Base-by-base conservation (phyloP, 176 grass and related monocot species). In the Ensete glaucum region DNA sequence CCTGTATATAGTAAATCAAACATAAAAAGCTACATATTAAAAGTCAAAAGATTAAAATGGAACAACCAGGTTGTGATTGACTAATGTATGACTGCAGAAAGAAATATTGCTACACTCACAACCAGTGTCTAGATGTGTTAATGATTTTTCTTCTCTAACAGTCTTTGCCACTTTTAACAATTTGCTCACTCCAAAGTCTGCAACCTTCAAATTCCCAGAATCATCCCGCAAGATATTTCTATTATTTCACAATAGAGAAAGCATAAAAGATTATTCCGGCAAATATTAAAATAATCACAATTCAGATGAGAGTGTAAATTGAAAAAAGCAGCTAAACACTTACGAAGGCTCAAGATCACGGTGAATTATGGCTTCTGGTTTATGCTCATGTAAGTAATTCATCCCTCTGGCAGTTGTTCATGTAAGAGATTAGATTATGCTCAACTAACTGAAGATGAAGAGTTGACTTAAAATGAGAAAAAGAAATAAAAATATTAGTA, bases 321-420 rank as follows among this genome's bases (percentile, higher is more conserved):
- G 43, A 77, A 62, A 66, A 23, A 13, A 78, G 14, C 62, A 79
- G 19, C 24, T 53, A 51, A 76, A 72, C 60, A 89, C 95, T 99
- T 82, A 99, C 95, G 95, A 91, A 73, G 95, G 90, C 76, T 99
- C 95, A 85, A 99, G 90, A 74, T 99, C 95, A 82, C 90, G 90
- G 74, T 99, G 95, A 80, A 99, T 99, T 67, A 99, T 91, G 58
- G 82, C 90, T 84, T 90, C 81, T 59, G 95, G 90, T 87, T 88
- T 94, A 82, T 91, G 95, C 78, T 93, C 86, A 81, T 99, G 95
- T 78, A 99, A 89, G 70, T 94, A 99, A 89, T 82, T 99, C 88
- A 99, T 80, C 77, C 95, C 95, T 85, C 95, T 99, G 74, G 73
- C 21, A 29, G 2, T 56, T 74, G 9, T 26, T 16, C 56, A 71